Percentiles rank a stretch among this genome's conserved stretches.
These are phyloP conservation scores for Solanum bulbocastanum DNA, from an alignment of 257 asterid genomes.

Conservation along the genomic window DNA sequence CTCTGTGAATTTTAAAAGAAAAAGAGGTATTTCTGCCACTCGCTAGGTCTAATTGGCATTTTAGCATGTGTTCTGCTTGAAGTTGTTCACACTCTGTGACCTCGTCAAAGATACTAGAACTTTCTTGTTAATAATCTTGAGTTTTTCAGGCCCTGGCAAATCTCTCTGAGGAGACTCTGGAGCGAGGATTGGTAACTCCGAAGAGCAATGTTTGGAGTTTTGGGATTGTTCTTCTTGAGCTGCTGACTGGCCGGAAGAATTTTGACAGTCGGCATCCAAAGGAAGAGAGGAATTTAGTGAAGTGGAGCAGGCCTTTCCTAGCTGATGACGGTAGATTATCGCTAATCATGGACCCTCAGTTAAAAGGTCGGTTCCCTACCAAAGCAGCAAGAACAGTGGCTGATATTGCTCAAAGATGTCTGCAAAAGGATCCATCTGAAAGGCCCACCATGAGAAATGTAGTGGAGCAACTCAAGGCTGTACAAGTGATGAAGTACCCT, in stretches of 20 bases:
- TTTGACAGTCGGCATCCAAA: constrained; percentile 62
- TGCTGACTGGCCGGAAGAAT: constrained; percentile 82
- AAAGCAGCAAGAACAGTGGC: constrained; percentile 81
- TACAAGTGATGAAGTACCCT: constrained; percentile 74
- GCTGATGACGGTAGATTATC: constrained; percentile 77
- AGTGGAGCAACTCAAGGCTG: constrained; percentile 58
- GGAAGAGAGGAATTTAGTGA: constrained; percentile 81
- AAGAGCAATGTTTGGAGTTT: constrained; percentile 96
- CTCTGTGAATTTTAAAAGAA: background rate
- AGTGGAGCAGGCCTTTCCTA: constrained; percentile 80
- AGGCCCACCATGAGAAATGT: constrained; percentile 91
- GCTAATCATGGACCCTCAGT: constrained; percentile 83
- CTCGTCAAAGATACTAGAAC: background rate
- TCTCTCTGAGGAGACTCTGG: constrained; percentile 80
- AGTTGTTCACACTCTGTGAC: background rate
- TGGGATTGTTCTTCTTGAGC: constrained; percentile 78
- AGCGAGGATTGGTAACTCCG: constrained; percentile 75
- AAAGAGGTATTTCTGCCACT: background rate
- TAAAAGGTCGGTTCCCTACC: constrained; percentile 75
- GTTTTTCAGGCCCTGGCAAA: constrained; percentile 59
- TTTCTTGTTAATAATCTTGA: background rate
- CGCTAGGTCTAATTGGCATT: background rate
- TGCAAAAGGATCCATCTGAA: constrained; percentile 76
- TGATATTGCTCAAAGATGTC: constrained; percentile 76
- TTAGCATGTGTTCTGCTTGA: background rate